Percentiles rank a stretch among this genome's conserved stretches.
Conservation (phyloP, 2,329 filamentous ascomycete genomes). For the Ophiocordyceps robertsii region DNA sequence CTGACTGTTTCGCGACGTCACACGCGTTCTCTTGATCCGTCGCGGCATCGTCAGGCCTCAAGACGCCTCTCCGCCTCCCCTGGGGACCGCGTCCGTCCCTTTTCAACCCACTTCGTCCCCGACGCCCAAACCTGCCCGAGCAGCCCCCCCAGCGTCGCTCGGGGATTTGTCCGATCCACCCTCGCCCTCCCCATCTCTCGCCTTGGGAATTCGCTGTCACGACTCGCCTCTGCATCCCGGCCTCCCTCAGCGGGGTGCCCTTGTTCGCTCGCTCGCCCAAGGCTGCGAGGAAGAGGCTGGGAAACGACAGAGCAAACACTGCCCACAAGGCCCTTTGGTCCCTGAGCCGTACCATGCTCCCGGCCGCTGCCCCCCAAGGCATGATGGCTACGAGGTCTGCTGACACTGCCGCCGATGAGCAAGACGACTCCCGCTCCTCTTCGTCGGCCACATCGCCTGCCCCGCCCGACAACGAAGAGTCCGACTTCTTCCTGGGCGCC, state of each 20-base stretch:
- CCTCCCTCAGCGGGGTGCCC: too few species aligned
- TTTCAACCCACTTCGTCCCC: too few species aligned
- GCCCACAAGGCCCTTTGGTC: background rate
- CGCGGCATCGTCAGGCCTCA: background rate
- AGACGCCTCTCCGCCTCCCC: background rate
- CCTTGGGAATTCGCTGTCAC: too few species aligned
- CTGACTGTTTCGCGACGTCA: background rate
- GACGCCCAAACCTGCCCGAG: too few species aligned
- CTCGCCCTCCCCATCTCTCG: too few species aligned
- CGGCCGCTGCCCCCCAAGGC: constrained; percentile 6
- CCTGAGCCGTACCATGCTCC: constrained; percentile 4
- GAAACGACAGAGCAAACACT: too few species aligned
- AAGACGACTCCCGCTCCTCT: constrained; percentile 42
- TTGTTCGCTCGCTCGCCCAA: too few species aligned
- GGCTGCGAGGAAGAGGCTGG: too few species aligned
- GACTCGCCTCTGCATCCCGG: too few species aligned
- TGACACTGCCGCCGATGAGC: constrained; percentile 15
- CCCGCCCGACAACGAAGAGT: constrained; percentile 75
- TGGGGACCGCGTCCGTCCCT: background rate
- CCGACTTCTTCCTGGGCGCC: constrained; percentile 76
- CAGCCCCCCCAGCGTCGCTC: too few species aligned
- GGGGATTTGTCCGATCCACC: too few species aligned
- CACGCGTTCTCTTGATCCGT: background rate
- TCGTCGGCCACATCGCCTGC: constrained; percentile 65
- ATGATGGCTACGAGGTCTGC: constrained; percentile 8